Conservation (phyloP, 495 filamentous ascomycete species). For the Filosporella fistucella region DNA sequence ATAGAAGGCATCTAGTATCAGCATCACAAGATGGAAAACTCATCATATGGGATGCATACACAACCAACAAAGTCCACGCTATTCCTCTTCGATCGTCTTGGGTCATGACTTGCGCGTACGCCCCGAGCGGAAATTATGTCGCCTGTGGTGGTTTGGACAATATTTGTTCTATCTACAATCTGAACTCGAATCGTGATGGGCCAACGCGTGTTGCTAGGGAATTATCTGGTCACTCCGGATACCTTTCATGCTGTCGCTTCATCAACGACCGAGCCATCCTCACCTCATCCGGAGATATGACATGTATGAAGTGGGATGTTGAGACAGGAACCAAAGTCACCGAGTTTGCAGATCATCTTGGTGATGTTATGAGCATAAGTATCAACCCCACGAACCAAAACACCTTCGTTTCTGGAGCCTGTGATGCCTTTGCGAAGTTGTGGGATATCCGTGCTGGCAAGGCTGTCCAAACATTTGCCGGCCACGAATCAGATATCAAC, state of each 20-base stretch:
- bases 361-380: slow-evolving; percentile 99
- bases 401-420: slow-evolving; percentile 97
- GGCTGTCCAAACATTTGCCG: slow-evolving; percentile 96
- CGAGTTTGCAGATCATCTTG: slow-evolving; percentile 97
- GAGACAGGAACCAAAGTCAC: slow-evolving; percentile 96
- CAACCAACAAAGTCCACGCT: slow-evolving; percentile 98
- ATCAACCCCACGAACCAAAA: slow-evolving; percentile 99
- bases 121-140: slow-evolving; percentile 96
- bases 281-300: slow-evolving; percentile 99
- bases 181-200: slow-evolving; percentile 87
- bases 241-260: slow-evolving; percentile 97
- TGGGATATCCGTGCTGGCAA: slow-evolving; percentile 99
- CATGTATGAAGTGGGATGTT: slow-evolving; percentile 99
- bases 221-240: slow-evolving; percentile 94
- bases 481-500: slow-evolving; percentile 98
- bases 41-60: slow-evolving; percentile 99
- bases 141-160: slow-evolving; percentile 98
- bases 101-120: slow-evolving; percentile 99
- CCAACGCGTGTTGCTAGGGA: slow-evolving; percentile 95
- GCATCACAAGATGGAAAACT: slow-evolving; percentile 99
- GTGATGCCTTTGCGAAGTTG: slow-evolving; percentile 96
- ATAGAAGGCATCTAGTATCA: slow-evolving; percentile 94
- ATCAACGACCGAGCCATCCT: slow-evolving; percentile 98
- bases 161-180: slow-evolving; percentile 99
- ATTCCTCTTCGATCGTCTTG: slow-evolving; percentile 98